A percentile compares a stretch with the other conserved stretches of the same genome.
Evolutionary conservation across 331 rosid genomes (phyloP).

Genomic region (Rhamnella rubrinervis): DNA sequence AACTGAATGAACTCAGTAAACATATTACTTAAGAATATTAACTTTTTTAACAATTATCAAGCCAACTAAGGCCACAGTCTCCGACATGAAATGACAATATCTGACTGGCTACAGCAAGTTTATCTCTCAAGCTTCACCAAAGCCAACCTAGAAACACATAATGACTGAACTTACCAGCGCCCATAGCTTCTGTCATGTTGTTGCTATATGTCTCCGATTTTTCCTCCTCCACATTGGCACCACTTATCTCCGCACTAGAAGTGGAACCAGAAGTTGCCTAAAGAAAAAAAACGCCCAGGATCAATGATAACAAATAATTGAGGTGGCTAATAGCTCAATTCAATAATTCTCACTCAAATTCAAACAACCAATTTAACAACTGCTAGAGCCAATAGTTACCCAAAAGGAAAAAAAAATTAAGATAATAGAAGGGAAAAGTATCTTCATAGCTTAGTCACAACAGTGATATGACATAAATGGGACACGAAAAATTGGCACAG

Average conservation of each 20-base stretch:
- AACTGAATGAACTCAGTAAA: too few relatives aligned
- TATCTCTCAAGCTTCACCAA: constrained; percentile 6
- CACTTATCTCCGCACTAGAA: constrained; percentile 57
- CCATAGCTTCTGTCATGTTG: constrained; percentile 95
- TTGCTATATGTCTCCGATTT: constrained; percentile 72
- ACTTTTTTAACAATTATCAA: constrained; percentile 8
- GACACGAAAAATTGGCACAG: not conserved
- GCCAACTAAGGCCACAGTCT: constrained; percentile 14
- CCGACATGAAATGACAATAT: constrained; percentile 13
- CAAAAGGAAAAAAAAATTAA: not conserved
- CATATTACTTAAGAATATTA: not conserved
- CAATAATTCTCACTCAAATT: not conserved
- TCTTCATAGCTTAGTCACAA: not conserved
- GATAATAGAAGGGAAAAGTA: not conserved
- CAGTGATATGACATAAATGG: not conserved
- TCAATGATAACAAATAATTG: not conserved
- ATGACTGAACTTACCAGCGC: constrained; percentile 73
- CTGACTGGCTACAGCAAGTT: not conserved
- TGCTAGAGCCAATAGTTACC: not conserved
- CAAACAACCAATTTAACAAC: not conserved
- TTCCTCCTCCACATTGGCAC: constrained; percentile 47
- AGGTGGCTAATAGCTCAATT: not conserved
- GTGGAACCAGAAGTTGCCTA: constrained; percentile 75
- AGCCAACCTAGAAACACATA: constrained; percentile 14
- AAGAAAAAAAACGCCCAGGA: constrained; percentile 13